Evolutionary conservation across 2,329 filamentous ascomycete genomes (phyloP).

Genomic region (Neurospora sp.): DNA sequence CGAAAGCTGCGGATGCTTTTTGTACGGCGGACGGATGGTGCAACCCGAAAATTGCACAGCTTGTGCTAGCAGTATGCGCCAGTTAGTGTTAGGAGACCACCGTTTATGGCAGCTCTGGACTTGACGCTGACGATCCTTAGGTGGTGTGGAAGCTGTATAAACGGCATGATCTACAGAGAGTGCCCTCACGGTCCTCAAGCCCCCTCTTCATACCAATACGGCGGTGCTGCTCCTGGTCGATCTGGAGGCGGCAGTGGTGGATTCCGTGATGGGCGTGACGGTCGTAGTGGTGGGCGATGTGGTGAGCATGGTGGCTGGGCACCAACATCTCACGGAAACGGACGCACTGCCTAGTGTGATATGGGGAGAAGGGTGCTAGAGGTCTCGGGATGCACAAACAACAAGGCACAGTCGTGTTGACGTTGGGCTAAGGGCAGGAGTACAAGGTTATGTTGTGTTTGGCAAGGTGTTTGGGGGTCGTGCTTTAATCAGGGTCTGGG

Average conservation of each 20-base stretch:
- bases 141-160: neutral
- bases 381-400: neutral
- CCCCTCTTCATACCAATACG: neutral
- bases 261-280: neutral
- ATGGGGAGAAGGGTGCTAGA: neutral
- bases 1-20: slow-evolving; percentile 9
- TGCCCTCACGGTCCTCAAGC: neutral
- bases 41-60: slow-evolving; percentile 1
- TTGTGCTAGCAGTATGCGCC: slow-evolving; percentile 10
- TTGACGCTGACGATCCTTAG: neutral
- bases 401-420: neutral
- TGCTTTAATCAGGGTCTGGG: neutral
- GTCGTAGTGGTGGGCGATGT: neutral
- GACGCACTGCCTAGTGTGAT: neutral
- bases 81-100: slow-evolving; percentile 4
- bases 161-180: neutral
- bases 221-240: neutral
- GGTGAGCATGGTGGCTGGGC: neutral
- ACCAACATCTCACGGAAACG: neutral
- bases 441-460: neutral
- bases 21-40: neutral
- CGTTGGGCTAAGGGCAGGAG: neutral
- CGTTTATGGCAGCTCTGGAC: neutral
- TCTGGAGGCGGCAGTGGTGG: neutral
- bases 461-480: neutral